Percentiles rank a stretch among this genome's conserved stretches.
Conservation (phyloP, 345 rosid genomes). For the Eucalyptus coolabah region DNA sequence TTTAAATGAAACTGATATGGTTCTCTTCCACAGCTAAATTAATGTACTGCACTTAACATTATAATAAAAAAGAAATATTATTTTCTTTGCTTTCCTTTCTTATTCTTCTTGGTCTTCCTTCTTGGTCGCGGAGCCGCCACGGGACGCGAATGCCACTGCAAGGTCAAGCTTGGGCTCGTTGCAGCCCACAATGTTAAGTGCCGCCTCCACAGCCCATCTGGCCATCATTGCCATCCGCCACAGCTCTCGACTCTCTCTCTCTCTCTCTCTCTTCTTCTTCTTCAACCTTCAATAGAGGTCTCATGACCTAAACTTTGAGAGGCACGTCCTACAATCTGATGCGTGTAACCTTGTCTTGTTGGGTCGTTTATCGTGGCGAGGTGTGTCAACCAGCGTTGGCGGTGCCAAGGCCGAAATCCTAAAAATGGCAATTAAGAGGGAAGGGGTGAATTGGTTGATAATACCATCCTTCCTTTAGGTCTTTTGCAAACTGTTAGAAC, state of each 20-base stretch:
- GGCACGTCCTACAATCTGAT: background rate
- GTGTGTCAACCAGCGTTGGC: rapidly evolving
- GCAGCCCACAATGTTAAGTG: background rate
- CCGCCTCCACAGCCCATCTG: background rate
- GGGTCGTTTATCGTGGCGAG: background rate
- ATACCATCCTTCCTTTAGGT: background rate
- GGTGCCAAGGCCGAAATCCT: background rate
- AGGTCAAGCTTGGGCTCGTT: background rate
- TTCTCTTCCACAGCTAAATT: background rate
- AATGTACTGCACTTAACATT: background rate
- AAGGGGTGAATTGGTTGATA: background rate
- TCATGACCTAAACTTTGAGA: background rate
- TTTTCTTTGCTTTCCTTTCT: background rate
- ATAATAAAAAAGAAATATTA: background rate
- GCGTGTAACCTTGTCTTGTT: background rate
- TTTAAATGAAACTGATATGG: background rate
- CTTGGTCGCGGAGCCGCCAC: background rate
- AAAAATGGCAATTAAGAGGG: background rate
- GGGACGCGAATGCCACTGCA: background rate
- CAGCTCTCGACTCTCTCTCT: background rate
- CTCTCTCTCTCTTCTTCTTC: background rate
- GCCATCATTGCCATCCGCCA: background rate
- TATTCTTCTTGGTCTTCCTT: background rate
- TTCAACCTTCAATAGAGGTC: background rate
- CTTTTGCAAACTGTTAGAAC: background rate